phyloP scores from a whole-genome alignment of 345 rosid genomes.

The Dimocarpus longan region DNA sequence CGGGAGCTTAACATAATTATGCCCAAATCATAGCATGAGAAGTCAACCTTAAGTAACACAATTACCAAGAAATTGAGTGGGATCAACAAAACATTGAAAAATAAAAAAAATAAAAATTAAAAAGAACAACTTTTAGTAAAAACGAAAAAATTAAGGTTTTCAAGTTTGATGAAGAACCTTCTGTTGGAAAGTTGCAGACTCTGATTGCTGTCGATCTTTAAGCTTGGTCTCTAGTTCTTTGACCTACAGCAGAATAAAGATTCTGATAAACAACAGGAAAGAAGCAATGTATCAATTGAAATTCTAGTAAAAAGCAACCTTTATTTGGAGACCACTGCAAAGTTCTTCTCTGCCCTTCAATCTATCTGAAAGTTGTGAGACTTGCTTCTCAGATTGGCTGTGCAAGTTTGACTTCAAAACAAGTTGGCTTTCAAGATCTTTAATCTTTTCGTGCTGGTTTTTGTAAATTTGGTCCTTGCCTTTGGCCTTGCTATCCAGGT shows the following conservation, averaged over 20 bases:
- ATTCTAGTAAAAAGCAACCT: conserved; percentile 44
- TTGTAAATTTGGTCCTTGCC: conserved; percentile 62
- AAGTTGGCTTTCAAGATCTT: conserved; percentile 82
- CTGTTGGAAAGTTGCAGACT: conserved; percentile 47
- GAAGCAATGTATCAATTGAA: conserved; percentile 4
- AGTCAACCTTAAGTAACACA: not conserved
- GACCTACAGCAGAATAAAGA: conserved; percentile 41
- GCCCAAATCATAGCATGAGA: not conserved
- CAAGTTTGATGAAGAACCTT: conserved; percentile 45
- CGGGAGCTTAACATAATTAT: no score
- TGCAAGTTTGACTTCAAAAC: conserved; percentile 49
- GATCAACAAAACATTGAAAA: conserved; percentile 8
- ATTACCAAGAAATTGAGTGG: conserved; percentile 1
- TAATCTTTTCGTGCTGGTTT: conserved; percentile 71
- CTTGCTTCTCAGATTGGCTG: conserved; percentile 62
- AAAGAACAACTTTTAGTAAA: no score
- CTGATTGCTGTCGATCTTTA: conserved; percentile 61
- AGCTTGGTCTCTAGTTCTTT: conserved; percentile 76
- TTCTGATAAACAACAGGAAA: conserved; percentile 16
- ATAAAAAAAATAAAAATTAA: not conserved
- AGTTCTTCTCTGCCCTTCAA: conserved; percentile 73
- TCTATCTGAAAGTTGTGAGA: conserved; percentile 61
- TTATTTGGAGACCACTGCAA: conserved; percentile 64
- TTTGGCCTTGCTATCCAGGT: conserved; percentile 67
- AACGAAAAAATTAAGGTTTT: not conserved